These are phyloP conservation scores for Vitrella brassicaformis DNA, from an alignment of 73 alveolate species.

Conservation along the genomic window DNA sequence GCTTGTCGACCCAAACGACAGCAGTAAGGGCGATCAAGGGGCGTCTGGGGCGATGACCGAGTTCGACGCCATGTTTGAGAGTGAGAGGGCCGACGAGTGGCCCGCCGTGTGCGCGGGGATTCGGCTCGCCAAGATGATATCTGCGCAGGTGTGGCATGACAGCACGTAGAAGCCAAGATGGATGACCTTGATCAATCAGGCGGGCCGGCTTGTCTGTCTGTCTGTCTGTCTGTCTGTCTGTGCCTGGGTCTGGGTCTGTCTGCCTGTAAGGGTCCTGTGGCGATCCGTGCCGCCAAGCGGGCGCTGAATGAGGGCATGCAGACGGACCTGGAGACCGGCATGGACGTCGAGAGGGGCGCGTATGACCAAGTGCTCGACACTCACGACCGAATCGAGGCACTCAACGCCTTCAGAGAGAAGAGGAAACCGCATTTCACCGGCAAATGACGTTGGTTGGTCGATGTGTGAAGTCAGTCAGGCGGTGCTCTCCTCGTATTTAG, in stretches of 20 bases:
- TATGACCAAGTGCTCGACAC: constrained; percentile 74
- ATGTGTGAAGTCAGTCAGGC: too few relatives aligned
- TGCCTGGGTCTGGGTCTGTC: neutral
- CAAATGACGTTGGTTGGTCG: constrained; percentile 40
- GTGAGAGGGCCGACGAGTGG: too few relatives aligned
- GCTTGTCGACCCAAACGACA: constrained; percentile 5
- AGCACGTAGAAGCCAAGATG: too few relatives aligned
- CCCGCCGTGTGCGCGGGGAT: too few relatives aligned
- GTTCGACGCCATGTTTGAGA: too few relatives aligned
- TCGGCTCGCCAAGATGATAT: too few relatives aligned
- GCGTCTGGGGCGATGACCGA: too few relatives aligned
- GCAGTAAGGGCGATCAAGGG: too few relatives aligned
- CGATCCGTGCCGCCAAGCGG: constrained; percentile 70
- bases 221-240: neutral
- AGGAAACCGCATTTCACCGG: constrained; percentile 75
- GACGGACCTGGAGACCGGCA: constrained; percentile 67
- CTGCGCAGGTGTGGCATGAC: too few relatives aligned
- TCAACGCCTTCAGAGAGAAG: constrained; percentile 81
- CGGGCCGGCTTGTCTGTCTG: neutral
- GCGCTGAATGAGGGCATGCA: constrained; percentile 88
- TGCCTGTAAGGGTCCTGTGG: constrained; percentile 50
- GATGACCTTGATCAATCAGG: too few relatives aligned
- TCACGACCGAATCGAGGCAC: constrained; percentile 80
- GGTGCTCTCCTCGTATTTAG: too few relatives aligned
- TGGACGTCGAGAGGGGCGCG: constrained; percentile 67